These are phyloP conservation scores for Gloeopeniophorella convolvens DNA, from an alignment of 768 basidiomycete genomes.

Conservation along the genomic window DNA sequence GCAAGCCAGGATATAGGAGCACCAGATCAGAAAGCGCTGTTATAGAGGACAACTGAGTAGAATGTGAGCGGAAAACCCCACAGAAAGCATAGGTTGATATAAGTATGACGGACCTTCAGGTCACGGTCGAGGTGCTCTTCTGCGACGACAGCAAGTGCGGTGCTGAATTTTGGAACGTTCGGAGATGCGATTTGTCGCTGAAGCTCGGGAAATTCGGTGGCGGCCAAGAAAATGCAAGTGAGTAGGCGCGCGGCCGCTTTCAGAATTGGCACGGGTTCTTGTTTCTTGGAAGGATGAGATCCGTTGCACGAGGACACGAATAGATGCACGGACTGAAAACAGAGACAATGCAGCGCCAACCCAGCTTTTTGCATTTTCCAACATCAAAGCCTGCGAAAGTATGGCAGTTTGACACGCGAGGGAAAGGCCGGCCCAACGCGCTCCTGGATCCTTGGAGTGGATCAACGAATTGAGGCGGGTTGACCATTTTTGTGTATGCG, in stretches of 20 bases:
- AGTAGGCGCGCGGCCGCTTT: slow-evolving; percentile 64
- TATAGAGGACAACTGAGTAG: slow-evolving; percentile 37
- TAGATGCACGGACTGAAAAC: slow-evolving; percentile 55
- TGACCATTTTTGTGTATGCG: slow-evolving; percentile 70
- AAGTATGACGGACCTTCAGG: slow-evolving; percentile 40
- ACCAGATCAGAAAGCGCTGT: slow-evolving; percentile 51
- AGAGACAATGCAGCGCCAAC: slow-evolving; percentile 54
- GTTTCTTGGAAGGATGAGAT: slow-evolving; percentile 45
- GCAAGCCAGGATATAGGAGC: slow-evolving; percentile 59
- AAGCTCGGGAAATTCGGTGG: slow-evolving; percentile 64
- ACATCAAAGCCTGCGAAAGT: slow-evolving; percentile 51
- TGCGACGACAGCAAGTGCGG: slow-evolving; percentile 47
- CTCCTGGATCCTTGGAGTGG: slow-evolving; percentile 70
- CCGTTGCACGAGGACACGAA: slow-evolving; percentile 23
- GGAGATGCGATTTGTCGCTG: slow-evolving; percentile 73
- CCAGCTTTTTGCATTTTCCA: slow-evolving; percentile 72
- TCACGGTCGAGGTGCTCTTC: slow-evolving; percentile 46
- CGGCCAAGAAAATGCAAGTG: slow-evolving; percentile 51
- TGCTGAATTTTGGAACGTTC: slow-evolving; percentile 63
- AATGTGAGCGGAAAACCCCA: slow-evolving; percentile 4
- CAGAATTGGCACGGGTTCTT: slow-evolving; percentile 51
- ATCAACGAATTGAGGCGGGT: slow-evolving; percentile 67
- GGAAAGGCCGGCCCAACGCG: slow-evolving; percentile 75
- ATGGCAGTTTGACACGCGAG: slow-evolving; percentile 61
- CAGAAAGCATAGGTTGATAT: neutral